These are phyloP conservation scores for Mortierella sp. DNA, from an alignment of 371 early-diverging fungal genomes.

Conservation along the genomic window DNA sequence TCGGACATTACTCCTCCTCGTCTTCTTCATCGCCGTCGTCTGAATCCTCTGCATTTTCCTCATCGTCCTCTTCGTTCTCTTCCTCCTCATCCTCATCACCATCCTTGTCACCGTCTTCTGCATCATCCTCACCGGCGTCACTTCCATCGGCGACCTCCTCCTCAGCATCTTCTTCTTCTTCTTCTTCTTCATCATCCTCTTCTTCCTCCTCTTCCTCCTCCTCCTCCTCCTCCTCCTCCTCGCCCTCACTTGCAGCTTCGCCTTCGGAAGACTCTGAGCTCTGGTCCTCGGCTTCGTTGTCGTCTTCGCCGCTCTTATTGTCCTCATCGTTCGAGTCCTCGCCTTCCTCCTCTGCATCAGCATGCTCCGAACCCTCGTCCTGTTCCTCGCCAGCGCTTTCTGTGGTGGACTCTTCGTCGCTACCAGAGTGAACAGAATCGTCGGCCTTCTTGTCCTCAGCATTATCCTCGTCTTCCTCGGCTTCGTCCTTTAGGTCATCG, in stretches of 20 bases:
- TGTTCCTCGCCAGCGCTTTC: conserved; percentile 10
- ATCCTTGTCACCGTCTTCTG: background rate
- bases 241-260: background rate
- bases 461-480: conserved; percentile 13
- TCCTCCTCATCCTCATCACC: background rate
- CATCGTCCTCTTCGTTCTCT: conserved; percentile 17
- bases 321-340: background rate
- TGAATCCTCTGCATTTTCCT: background rate
- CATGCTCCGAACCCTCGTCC: conserved; percentile 40
- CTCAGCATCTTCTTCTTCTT: conserved; percentile 1
- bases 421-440: background rate
- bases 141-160: background rate
- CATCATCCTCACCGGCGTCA: background rate
- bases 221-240: background rate
- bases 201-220: background rate
- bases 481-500: conserved; percentile 40
- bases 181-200: background rate
- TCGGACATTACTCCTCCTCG: background rate
- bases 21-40: background rate
- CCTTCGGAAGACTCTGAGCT: conserved; percentile 8
- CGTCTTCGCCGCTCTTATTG: conserved; percentile 13
- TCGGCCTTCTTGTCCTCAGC: conserved; percentile 3
- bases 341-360: background rate
- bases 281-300: conserved; percentile 1
- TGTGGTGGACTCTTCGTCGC: background rate